Conservation (phyloP, 495 filamentous ascomycete genomes). For the Lindgomyces ingoldianus region DNA sequence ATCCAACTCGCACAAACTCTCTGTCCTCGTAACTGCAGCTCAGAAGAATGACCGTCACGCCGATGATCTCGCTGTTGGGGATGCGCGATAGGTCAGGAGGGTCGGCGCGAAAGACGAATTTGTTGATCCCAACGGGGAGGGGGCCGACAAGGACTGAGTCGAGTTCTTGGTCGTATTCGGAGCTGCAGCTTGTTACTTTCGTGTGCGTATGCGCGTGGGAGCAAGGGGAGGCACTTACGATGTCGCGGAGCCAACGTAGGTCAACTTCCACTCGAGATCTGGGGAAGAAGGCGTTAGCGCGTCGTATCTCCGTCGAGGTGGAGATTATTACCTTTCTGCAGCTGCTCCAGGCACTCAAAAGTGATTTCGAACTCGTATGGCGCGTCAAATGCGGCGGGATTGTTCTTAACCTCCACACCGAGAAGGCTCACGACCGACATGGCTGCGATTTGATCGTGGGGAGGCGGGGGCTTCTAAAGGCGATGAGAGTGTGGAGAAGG, state of each 20-base stretch:
- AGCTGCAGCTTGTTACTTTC: conserved; percentile 49
- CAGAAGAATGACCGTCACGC: conserved; percentile 94
- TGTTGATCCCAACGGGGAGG: conserved; percentile 95
- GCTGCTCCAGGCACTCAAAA: conserved; percentile 90
- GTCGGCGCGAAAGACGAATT: conserved; percentile 97
- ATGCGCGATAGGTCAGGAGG: conserved; percentile 85
- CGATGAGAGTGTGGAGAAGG: background rate
- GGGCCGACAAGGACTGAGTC: conserved; percentile 95
- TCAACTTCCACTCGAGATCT: conserved; percentile 99
- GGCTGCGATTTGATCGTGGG: background rate
- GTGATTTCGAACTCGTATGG: conserved; percentile 97
- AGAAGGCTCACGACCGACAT: conserved; percentile 98
- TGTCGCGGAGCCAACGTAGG: conserved; percentile 96
- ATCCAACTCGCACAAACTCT: conserved; percentile 97
- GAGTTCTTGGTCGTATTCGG: conserved; percentile 96
- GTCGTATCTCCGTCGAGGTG: background rate
- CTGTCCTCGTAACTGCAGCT: conserved; percentile 94
- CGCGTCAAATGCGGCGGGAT: conserved; percentile 85
- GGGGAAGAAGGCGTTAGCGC: conserved; percentile 31
- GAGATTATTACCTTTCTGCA: conserved; percentile 74
- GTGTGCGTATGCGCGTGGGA: too few relatives aligned
- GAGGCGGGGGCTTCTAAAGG: background rate
- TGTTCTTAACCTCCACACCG: conserved; percentile 92
- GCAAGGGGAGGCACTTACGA: conserved; percentile 61
- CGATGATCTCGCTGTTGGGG: conserved; percentile 89